Base-by-base conservation (phyloP, 805 yeast genomes). In the Starmerella bombicola region DNA sequence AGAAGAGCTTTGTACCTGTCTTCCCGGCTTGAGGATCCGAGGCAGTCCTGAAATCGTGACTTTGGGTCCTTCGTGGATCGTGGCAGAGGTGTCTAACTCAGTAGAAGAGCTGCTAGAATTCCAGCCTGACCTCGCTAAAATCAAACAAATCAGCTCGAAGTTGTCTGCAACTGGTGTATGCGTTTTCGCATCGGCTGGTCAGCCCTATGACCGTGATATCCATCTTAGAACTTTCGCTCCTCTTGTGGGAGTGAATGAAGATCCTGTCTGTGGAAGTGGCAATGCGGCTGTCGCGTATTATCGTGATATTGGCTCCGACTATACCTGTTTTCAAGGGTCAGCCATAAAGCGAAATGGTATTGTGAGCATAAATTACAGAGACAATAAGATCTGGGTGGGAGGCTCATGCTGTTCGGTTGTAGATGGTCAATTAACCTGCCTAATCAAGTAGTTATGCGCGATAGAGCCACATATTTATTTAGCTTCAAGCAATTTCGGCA, bases 211-310 rank as follows among this genome's bases (percentile, higher is more conserved):
- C 15, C 28, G 12, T 9, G 23, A 39, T 12, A 40, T 42, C 29
- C 48, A 49, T 19, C 25, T 49, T 29, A 45, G 54, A 12, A 44
- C 54, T 5, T 45, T 47, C 29, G 51, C 46, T 3, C 45, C 48
- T 1, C 28, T n/a, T 3, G 35, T 10, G 3, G 41, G 41, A 8
- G 38, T 46, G 10, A 10, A 18, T 26, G 51, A 48, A 21, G 51
- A 48, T 22, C 52, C 51, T 8, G 52, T 49, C 2, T 47, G 52
- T 23, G 54, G 55, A 8, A 49, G 54, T 25, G 51, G 53, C 6
- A 50, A 52, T 32, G 54, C 52, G 2, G 49, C 54, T 1, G 49
- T 52, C 3, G 54, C 54, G 3, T 38, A 30, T 10, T 42, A 43
- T 32, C 39, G 35, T 22, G 16, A 15, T 13, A 21, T 40, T 28